Base-by-base conservation (phyloP, 2,329 filamentous ascomycete genomes). In the Cladosporium colombiae region DNA sequence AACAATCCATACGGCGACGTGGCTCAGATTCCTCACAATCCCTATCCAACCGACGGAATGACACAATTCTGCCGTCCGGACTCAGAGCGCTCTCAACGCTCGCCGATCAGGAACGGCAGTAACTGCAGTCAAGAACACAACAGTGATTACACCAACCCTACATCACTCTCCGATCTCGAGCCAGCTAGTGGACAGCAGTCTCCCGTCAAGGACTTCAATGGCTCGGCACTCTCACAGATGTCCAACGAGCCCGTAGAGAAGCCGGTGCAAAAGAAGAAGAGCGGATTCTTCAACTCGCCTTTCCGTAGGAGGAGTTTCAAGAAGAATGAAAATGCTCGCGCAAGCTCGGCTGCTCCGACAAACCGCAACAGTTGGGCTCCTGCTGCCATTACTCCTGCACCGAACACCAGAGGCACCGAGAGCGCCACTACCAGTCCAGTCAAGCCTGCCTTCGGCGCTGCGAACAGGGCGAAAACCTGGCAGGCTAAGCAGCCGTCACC, bases 11-110 rank as follows among this genome's bases (percentile, higher is more conserved):
- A 86, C 71, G 85, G 84, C 3, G 84, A 88, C 27, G 86, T 91
- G 67, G 83, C 88, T 4, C 80, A 87, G 16, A 86, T 96, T 2
- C 93, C 94, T 16, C 93, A 97, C 73, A 96, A 98, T 72, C 92
- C 95, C 11, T 97, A 97, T 76, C 93, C 94, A 0, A 87, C 90
- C 77, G 94, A 98, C 75, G 94, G 93, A 5, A 98, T 98, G 93
- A 97, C 94, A 0, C 96, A 98, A 87, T 90, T 97, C 68, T 98
- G 94, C 78, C 88, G 93, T 67, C 86, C 89, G 46, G 85, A 85
- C 59, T 89, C 88, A n/a, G 88, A 89, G 79, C 86, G 80, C 78
- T 89, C 89, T 29, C 84, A 85, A 25, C 88, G 85, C 53, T 89
- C 87, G 68, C 86, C 88, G 27, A 88, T 86, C 59, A 86, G 93